These are phyloP conservation scores for Galeopsis tetrahit DNA, from an alignment of 257 asterid species.

Conservation along the genomic window DNA sequence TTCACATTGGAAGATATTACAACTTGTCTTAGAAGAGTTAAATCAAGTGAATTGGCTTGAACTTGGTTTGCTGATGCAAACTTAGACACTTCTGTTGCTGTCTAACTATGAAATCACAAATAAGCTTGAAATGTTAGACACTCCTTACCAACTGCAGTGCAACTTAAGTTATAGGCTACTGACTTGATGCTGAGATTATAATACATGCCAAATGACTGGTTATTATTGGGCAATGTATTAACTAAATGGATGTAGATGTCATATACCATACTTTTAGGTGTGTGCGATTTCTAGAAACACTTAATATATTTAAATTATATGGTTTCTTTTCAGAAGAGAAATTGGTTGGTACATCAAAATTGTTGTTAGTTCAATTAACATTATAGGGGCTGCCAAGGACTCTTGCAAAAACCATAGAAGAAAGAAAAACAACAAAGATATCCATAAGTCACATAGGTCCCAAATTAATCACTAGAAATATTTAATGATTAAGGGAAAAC, in stretches of 20 bases:
- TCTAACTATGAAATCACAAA: conserved; percentile 5
- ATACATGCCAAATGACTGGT: background rate
- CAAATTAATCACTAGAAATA: background rate
- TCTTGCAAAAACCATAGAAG: background rate
- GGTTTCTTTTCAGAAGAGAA: background rate
- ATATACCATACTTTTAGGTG: background rate
- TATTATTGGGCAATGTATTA: background rate
- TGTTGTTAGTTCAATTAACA: background rate
- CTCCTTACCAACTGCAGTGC: background rate
- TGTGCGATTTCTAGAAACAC: background rate
- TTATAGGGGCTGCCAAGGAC: background rate
- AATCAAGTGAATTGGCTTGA: background rate
- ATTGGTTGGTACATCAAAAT: background rate
- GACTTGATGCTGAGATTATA: background rate
- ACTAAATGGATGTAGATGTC: background rate
- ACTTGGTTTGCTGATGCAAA: background rate
- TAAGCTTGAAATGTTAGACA: conserved; percentile 1
- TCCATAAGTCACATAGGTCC: background rate
- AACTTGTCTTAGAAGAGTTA: background rate
- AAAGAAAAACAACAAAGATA: background rate
- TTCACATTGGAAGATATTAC: conserved; percentile 4
- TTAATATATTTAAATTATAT: too few relatives aligned
- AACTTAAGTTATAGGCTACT: background rate
- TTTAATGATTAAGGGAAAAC: background rate
- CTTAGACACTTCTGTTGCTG: background rate